Evolutionary conservation across 169 alveolate genomes (phyloP), one percentile per base, ranked within the genome.

Genomic region (Theileria equi): DNA sequence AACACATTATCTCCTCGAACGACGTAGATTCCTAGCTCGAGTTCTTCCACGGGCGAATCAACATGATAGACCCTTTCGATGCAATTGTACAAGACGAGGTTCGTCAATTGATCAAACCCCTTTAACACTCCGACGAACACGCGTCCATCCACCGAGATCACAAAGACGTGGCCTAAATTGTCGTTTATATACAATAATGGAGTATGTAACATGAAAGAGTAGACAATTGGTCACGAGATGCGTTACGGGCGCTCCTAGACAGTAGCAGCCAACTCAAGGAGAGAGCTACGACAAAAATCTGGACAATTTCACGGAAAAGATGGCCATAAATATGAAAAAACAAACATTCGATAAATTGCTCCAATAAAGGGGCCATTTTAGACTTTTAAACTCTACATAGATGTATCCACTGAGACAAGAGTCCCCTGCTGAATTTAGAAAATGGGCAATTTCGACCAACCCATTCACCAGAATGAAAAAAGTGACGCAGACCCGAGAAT

Each of bases 21-120:
- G 7, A 90, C 61, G 45, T 86, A 89, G 25, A 90, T 57, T 13
- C 95, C 95, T 36, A 90, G 84, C 29, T 85, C 85, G n/a, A 90
- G 73, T 47, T 84, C 82, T 74, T 91, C 95, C 45, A 81, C 86
- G 3, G 90, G 84, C 6, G 89, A 88, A 13, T 81, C 87, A 21
- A 44, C 62, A 65, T 80, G 84, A 68, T 89, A 92, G 21, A 92
- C 91, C 52, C 94, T 82, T 62, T 93, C 97, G 54, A 43, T 40
- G 68, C 96, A 90, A 29, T 92, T 69, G 54, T 83, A 73, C 32
- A 93, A 81, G 19, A 93, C 88, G 60, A 93, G 50, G 60, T 93
- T 93, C 23, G 95, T 91, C 25, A 91, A 64, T 52, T 93, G 97
- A 66, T 93, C 97, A 67, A 92, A 93, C 7, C 96, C 96, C 58